Evolutionary conservation across 495 filamentous ascomycete genomes (phyloP).

Genomic region (Daldinia bambusicola): DNA sequence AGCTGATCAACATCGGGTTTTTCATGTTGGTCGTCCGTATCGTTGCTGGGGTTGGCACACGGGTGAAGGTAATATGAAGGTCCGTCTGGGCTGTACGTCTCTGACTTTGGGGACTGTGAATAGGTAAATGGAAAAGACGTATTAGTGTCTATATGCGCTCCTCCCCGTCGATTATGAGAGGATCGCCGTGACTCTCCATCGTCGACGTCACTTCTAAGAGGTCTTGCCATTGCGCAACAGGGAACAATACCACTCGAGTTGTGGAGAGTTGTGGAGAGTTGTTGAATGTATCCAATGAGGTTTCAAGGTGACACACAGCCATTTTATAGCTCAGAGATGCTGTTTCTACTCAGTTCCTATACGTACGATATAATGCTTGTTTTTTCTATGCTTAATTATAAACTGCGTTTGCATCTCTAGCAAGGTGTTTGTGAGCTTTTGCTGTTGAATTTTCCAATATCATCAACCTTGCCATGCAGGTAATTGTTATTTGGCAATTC

Average conservation of each 20-base stretch:
- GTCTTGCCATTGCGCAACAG: conserved; percentile 1
- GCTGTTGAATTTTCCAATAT: background rate
- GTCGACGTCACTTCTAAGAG: background rate
- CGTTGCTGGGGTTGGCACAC: conserved; percentile 10
- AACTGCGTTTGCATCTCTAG: background rate
- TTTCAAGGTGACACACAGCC: background rate
- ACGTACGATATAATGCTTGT: conserved; percentile 10
- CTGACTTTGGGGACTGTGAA: conserved; percentile 2
- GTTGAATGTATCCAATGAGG: background rate
- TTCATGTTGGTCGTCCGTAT: conserved; percentile 4
- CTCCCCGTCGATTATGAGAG: conserved; percentile 9
- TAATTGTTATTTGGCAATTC: background rate
- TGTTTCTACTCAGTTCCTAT: conserved; percentile 10
- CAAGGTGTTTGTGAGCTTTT: conserved; percentile 10
- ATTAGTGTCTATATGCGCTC: background rate
- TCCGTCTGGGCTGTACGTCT: conserved; percentile 16
- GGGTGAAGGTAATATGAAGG: conserved; percentile 32
- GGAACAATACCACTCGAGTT: background rate
- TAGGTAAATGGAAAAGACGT: background rate
- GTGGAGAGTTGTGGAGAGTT: background rate
- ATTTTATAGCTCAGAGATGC: conserved; percentile 15
- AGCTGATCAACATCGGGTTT: background rate
- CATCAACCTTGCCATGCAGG: background rate
- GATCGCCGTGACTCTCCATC: background rate
- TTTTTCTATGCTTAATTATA: background rate